Evolutionary conservation across 768 basidiomycete genomes (phyloP), one percentile per base, ranked within the genome.

Genomic region (Candolleomyces eurysporus): DNA sequence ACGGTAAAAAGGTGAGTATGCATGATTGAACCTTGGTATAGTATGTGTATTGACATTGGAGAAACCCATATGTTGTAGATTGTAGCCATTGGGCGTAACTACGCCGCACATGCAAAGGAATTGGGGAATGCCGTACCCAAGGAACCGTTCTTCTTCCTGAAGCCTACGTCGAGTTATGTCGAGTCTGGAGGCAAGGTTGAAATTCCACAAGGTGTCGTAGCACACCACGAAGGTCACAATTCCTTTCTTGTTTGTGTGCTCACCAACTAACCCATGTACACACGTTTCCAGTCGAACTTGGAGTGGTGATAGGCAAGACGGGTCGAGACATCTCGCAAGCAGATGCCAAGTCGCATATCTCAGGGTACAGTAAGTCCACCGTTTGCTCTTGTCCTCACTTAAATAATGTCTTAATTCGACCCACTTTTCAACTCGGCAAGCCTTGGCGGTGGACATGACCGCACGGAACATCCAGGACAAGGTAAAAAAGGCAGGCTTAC

Each of bases 81-180:
- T 67, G 89, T 98, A 40, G 96, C 94, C 40, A 98, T 98, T 61
- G 96, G 96, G 39, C 86, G 96, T 61, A 98, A 97, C 79, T 97
- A 96, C 73, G 85, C 84, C 5, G 91, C 91, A 39, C 96, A 97
- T 66, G 88, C 89, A 72, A 94, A 91, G 74, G 97, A 99, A 70
- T 83, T 98, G 40, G 89, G 88, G 69, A 98, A 98, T 71, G 78
- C 90, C 5, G 76, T 89, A 5, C 96, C 96, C 0, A 91, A 88
- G 71, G 96, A 98, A 70, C 97, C 97, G 0, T 98, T 99, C 82
- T 96, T 98, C 84, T 99, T 99, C 80, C 77, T 98, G 30, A 99
- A 99, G 75, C 97, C 96, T 8, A 98, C 97, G 5, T 87, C 90
- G 13, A 93, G 90, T 70, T 98, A 96, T 69, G 69, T 98, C 22